Conservation (phyloP, 2,329 filamentous ascomycete species). For the Beauveria rudraprayagi region DNA sequence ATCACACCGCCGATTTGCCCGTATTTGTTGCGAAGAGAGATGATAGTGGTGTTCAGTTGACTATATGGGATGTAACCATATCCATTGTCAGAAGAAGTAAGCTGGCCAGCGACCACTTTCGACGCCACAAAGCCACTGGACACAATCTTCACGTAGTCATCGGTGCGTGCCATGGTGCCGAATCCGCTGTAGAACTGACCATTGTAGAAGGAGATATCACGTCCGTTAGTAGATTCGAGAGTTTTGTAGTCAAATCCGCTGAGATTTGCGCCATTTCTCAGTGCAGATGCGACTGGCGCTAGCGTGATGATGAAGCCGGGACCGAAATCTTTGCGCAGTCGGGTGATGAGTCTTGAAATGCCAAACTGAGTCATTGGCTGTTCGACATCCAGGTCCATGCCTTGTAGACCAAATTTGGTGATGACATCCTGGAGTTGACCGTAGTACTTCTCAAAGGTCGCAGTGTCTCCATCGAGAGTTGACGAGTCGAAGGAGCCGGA, state of each 20-base stretch:
- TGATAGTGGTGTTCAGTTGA: conserved; percentile 34
- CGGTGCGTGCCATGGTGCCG: conserved; percentile 43
- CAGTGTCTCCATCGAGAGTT: conserved; percentile 45
- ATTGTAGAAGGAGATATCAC: conserved; percentile 72
- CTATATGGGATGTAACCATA: conserved; percentile 35
- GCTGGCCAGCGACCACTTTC: conserved; percentile 66
- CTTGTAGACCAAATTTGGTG: conserved; percentile 50
- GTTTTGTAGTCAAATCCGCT: conserved; percentile 71
- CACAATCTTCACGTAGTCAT: conserved; percentile 38
- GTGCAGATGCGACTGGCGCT: conserved; percentile 68
- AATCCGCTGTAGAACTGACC: conserved; percentile 86
- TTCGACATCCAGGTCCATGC: conserved; percentile 70
- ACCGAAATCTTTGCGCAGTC: conserved; percentile 61
- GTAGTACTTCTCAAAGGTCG: conserved; percentile 67
- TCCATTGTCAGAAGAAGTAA: conserved; percentile 68
- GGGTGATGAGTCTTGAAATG: conserved; percentile 54
- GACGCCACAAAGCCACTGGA: conserved; percentile 59
- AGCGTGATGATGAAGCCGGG: conserved; percentile 64
- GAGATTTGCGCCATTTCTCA: conserved; percentile 49
- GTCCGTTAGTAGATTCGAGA: conserved; percentile 55
- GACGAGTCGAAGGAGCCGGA: conserved; percentile 56
- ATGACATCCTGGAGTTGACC: conserved; percentile 57
- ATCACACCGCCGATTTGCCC: conserved; percentile 73
- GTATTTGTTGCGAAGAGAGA: conserved; percentile 38
- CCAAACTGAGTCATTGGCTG: conserved; percentile 61